Evolutionary conservation across 768 basidiomycete species (phyloP), one percentile per base, ranked within the genome.

Genomic region (Mrakia blollopis): DNA sequence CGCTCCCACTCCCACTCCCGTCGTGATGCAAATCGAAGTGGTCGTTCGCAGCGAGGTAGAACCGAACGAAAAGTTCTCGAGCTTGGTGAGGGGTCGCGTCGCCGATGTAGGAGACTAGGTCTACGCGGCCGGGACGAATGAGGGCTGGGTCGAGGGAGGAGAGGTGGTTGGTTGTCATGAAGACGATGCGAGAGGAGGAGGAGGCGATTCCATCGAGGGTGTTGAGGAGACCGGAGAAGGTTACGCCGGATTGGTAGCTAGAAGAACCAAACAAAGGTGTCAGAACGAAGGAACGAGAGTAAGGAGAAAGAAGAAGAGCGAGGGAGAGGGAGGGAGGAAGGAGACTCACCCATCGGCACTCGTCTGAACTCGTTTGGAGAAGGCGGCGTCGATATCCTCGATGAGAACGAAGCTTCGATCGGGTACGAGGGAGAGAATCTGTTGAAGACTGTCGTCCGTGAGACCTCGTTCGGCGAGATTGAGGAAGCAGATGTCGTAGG

Each of bases 141-240:
- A 99, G 88, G 0, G 96, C 97, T 9, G 93, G 91, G 84, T 99
- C 97, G 50, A 99, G 88, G 79, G 87, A 87, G 78, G 92, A 89
- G 73, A 92, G 83, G 80, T 98, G 97, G 83, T 99, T 99, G n/a
- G 97, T 98, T 0, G 97, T 99, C 90, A 99, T 92, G 85, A 99
- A 99, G 50, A 99, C 89, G 82, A 99, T 91, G n/a, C 97, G 90
- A 81, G 97, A 94, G 85, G 98, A 95, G 30, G 82, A 79, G 16
- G 96, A 97, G 7, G 94, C 96, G 39, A 99, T 96, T 25, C 97
- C 97, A 81, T 99, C 97, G 3, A 99, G 86, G 21, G 95, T 94
- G 80, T 99, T 99, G 61, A 99, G 85, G 82, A 98, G 92, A 37
- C 97, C 97, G 11, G 96, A 98, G 85, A 99, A 98, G 5, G 97